These are phyloP conservation scores for Fragaria nilgerrensis DNA, from an alignment of 306 rosid genomes.

Conservation along the genomic window DNA sequence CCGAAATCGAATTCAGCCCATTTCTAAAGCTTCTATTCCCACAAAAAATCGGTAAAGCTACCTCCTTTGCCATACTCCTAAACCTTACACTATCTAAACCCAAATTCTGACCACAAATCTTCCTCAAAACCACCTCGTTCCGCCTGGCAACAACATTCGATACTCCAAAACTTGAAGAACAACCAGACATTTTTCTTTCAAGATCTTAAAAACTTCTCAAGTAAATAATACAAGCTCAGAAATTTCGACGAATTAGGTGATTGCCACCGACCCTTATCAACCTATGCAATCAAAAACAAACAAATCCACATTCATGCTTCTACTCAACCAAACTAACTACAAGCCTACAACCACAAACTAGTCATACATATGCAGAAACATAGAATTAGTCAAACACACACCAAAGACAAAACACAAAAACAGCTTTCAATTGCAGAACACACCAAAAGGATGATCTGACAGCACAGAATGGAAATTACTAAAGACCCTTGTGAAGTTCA, in stretches of 20 bases:
- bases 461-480: not conserved
- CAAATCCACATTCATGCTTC: not conserved
- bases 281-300: conserved; percentile 14
- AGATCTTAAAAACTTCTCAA: not conserved
- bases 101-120: conserved; percentile 33
- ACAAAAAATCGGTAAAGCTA: conserved; percentile 33
- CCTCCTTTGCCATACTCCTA: conserved; percentile 41
- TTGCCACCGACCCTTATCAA: conserved; percentile 10
- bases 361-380: not conserved
- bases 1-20: conserved; percentile 9
- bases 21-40: conserved; percentile 27
- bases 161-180: conserved; percentile 43
- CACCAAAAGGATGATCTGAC: not conserved
- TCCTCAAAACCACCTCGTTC: conserved; percentile 44
- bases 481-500: not conserved
- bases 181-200: conserved; percentile 44
- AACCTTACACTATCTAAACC: conserved; percentile 38
- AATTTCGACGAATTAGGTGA: conserved; percentile 36
- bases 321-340: not conserved
- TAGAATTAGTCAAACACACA: not conserved
- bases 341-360: not conserved
- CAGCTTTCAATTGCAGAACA: not conserved
- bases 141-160: conserved; percentile 34
- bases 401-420: not conserved
- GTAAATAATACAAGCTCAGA: not conserved